These are phyloP conservation scores for Verticillium zaregamsianum DNA, from an alignment of 2,329 filamentous ascomycete species.

Conservation along the genomic window DNA sequence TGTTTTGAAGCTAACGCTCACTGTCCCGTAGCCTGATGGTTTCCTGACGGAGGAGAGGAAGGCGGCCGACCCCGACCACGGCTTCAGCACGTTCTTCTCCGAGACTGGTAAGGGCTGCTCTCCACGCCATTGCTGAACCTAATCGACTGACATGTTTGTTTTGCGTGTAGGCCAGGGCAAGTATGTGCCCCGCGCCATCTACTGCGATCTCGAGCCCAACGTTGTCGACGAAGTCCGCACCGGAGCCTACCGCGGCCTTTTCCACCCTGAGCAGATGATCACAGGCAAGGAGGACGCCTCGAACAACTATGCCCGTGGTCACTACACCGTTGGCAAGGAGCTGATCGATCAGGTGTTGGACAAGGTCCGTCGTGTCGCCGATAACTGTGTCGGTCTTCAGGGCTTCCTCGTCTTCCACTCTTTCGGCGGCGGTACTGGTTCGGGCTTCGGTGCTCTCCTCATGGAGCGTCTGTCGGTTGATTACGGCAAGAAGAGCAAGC, in stretches of 20 bases:
- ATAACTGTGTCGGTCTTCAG: slow-evolving; percentile 97
- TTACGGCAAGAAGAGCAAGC: slow-evolving; percentile 99
- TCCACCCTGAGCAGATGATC: slow-evolving; percentile 99
- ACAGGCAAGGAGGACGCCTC: slow-evolving; percentile 99
- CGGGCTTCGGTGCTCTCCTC: slow-evolving; percentile 94
- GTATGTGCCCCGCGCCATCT: slow-evolving; percentile 98
- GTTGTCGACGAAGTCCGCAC: slow-evolving; percentile 99
- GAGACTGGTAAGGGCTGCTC: slow-evolving; percentile 73
- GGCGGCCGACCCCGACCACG: slow-evolving; percentile 85
- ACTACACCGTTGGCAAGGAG: slow-evolving; percentile 99
- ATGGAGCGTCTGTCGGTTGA: slow-evolving; percentile 99
- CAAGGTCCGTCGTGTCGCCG: slow-evolving; percentile 95
- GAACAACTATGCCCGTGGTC: slow-evolving; percentile 99
- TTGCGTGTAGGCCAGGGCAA: slow-evolving; percentile 78
- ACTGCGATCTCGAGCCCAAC: slow-evolving; percentile 99
- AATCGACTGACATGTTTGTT: slow-evolving; percentile 16
- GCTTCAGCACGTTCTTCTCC: slow-evolving; percentile 99
- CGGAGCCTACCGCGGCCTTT: slow-evolving; percentile 90
- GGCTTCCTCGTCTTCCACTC: slow-evolving; percentile 99
- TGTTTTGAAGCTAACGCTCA: slow-evolving; percentile 3
- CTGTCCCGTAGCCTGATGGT: slow-evolving; percentile 76
- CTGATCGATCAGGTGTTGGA: slow-evolving; percentile 97
- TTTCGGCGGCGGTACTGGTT: slow-evolving; percentile 97
- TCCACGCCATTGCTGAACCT: background rate
- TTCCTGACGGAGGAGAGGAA: slow-evolving; percentile 98